Percentiles rank a stretch among this genome's conserved stretches.
Evolutionary conservation across 2,329 filamentous ascomycete genomes (phyloP).

Genomic region (Colletotrichum euphorbiae): DNA sequence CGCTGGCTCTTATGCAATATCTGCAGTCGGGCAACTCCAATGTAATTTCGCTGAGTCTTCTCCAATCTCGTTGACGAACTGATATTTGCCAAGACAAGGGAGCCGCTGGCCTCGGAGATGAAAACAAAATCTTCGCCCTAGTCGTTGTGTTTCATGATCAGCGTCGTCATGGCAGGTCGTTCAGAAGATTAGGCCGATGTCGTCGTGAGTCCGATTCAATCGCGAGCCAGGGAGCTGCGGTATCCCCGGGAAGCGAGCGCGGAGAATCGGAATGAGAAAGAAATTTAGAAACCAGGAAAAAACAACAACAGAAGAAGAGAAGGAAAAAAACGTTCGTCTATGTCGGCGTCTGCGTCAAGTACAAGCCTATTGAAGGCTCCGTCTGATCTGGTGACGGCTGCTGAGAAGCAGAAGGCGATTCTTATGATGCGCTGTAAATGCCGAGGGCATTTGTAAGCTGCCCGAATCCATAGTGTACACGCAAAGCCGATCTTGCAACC

Average conservation of each 20-base stretch:
- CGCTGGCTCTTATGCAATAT: constrained; percentile 28
- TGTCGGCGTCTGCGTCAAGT: constrained; percentile 40
- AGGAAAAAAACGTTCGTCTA: constrained; percentile 37
- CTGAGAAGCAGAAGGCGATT: constrained; percentile 40
- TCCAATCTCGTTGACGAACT: not conserved
- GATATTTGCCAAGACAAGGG: not conserved
- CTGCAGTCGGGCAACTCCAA: constrained; percentile 20
- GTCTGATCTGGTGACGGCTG: constrained; percentile 39
- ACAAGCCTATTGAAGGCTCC: constrained; percentile 40
- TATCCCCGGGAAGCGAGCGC: constrained; percentile 28
- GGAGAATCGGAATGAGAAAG: constrained; percentile 11
- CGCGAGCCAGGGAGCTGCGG: constrained; percentile 16
- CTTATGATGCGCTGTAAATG: constrained; percentile 39
- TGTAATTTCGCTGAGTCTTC: not conserved
- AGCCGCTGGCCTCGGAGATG: constrained; percentile 13
- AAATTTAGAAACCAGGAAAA: constrained; percentile 9
- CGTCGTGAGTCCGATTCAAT: constrained; percentile 35
- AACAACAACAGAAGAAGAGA: constrained; percentile 18
- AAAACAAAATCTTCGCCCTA: constrained; percentile 9
- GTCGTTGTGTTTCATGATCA: constrained; percentile 36
- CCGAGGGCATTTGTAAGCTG: constrained; percentile 34
- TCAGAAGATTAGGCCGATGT: constrained; percentile 23
- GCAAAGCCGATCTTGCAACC: constrained; percentile 42
- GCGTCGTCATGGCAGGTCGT: constrained; percentile 34
- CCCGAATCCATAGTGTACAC: constrained; percentile 41